Evolutionary conservation across 1,139 yeast species (phyloP).

Genomic region (Taphrina pruni): DNA sequence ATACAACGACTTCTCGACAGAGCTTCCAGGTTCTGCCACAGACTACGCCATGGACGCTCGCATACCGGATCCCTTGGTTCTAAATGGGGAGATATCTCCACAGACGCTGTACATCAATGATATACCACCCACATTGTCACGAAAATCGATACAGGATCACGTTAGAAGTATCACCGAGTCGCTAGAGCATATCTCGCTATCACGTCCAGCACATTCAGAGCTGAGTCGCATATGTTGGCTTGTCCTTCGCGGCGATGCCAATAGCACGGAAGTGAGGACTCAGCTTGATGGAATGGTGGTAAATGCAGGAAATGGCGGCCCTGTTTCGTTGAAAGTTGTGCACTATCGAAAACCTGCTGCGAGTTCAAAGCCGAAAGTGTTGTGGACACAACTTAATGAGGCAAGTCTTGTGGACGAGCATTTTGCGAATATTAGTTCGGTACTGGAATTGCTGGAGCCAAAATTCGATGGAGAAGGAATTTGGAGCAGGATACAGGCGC

Average conservation of each 20-base stretch:
- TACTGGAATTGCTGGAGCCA: conserved; percentile 39
- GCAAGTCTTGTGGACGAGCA: conserved; percentile 33
- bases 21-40: conserved; percentile 14
- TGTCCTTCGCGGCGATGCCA: conserved; percentile 41
- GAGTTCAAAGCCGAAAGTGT: conserved; percentile 28
- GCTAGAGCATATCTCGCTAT: background rate
- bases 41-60: conserved; percentile 12
- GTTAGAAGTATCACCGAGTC: background rate
- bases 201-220: background rate
- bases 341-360: conserved; percentile 26
- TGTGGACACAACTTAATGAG: conserved; percentile 26
- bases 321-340: conserved; percentile 27
- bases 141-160: background rate
- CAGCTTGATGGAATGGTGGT: conserved; percentile 42
- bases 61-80: conserved; percentile 1
- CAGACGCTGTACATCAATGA: conserved; percentile 15
- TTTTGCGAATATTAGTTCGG: conserved; percentile 35
- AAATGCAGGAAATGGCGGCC: conserved; percentile 39
- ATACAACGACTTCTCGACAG: conserved; percentile 43
- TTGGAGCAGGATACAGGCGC: conserved; percentile 43
- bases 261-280: conserved; percentile 41
- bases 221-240: conserved; percentile 44
- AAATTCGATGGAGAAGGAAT: background rate
- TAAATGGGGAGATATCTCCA: conserved; percentile 13
- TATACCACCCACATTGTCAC: conserved; percentile 3